Evolutionary conservation across 1,284 basidiomycete species (phyloP).

Genomic region (Ustanciosporium gigantosporum): DNA sequence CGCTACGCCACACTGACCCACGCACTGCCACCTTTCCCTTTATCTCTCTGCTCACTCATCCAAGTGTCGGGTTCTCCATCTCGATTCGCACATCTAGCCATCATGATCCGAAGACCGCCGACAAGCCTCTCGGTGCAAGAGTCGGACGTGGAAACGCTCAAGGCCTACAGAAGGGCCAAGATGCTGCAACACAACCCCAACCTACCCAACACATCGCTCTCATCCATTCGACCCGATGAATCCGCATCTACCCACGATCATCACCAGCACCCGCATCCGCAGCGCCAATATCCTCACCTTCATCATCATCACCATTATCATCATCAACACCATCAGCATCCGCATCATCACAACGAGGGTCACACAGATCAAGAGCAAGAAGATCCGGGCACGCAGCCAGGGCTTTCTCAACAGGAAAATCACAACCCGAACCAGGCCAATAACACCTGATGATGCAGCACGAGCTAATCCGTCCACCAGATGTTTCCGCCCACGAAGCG

Average conservation of each 20-base stretch:
- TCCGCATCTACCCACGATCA: slow-evolving; percentile 23
- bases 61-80: too few species aligned
- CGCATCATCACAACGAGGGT: slow-evolving; percentile 1
- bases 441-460: not conserved
- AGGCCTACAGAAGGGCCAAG: slow-evolving; percentile 27
- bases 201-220: slow-evolving; percentile 23
- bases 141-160: slow-evolving; percentile 39
- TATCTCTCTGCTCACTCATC: too few species aligned
- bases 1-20: too few species aligned
- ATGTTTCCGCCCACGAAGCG: too few species aligned
- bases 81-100: not conserved
- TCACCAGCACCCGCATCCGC: slow-evolving; percentile 15
- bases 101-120: slow-evolving; percentile 28
- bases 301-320: slow-evolving; percentile 17
- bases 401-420: slow-evolving; percentile 37
- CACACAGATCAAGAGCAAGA: slow-evolving; percentile 10
- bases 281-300: slow-evolving; percentile 4
- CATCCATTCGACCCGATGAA: slow-evolving; percentile 24
- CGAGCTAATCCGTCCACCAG: too few species aligned
- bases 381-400: slow-evolving; percentile 25
- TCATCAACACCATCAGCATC: slow-evolving; percentile 7
- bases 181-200: slow-evolving; percentile 40
- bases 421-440: slow-evolving; percentile 18
- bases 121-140: slow-evolving; percentile 31
- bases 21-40: too few species aligned